Conservation (phyloP, 345 rosid species). For the Lenwebbia sp. region DNA sequence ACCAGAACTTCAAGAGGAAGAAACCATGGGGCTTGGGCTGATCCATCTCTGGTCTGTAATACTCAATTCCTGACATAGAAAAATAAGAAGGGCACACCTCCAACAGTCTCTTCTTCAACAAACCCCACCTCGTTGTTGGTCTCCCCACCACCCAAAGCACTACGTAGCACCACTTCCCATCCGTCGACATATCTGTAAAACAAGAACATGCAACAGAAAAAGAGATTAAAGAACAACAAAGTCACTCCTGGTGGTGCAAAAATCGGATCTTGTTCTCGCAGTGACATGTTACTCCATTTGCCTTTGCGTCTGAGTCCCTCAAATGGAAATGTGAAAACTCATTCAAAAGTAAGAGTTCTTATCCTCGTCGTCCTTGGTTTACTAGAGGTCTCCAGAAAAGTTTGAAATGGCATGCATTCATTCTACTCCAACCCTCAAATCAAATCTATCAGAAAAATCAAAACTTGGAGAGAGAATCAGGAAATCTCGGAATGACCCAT, state of each 20-base stretch:
- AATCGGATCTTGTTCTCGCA: neutral
- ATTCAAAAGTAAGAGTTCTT: neutral
- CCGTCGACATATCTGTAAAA: constrained; percentile 44
- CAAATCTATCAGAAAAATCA: neutral
- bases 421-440: neutral
- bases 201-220: neutral
- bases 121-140: constrained; percentile 39
- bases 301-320: neutral
- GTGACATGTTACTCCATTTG: neutral
- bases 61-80: constrained; percentile 39
- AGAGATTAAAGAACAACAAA: neutral
- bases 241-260: neutral
- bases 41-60: constrained; percentile 25
- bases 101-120: constrained; percentile 47
- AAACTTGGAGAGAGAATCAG: neutral
- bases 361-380: neutral
- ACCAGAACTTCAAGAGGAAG: constrained; percentile 62
- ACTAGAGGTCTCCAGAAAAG: neutral
- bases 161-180: constrained; percentile 67
- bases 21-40: constrained; percentile 31
- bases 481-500: neutral
- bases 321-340: neutral
- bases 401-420: neutral
- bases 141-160: constrained; percentile 59
- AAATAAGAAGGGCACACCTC: constrained; percentile 57